Percentiles rank a stretch among this genome's conserved stretches.
These are phyloP conservation scores for Hymenoscyphus fructigenus DNA, from an alignment of 2,329 filamentous ascomycete genomes.

Conservation along the genomic window DNA sequence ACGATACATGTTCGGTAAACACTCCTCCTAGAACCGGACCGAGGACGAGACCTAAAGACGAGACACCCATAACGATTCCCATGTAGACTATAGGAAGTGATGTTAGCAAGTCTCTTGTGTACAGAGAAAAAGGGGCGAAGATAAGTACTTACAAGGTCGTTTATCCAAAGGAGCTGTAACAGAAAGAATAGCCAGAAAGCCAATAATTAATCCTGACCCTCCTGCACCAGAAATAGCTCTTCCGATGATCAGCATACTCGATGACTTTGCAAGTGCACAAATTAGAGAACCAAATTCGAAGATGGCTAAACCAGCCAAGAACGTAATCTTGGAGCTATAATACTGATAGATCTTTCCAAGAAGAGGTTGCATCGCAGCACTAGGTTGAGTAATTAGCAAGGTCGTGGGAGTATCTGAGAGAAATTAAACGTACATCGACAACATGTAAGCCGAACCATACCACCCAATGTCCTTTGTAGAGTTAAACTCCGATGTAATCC, in stretches of 20 bases:
- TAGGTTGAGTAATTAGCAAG: constrained; percentile 3
- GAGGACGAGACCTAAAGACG: constrained; percentile 10
- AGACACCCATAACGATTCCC: constrained; percentile 13
- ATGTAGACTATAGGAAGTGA: constrained; percentile 7
- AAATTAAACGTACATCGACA: constrained; percentile 28
- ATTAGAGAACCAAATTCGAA: constrained; percentile 30
- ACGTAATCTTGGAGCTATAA: constrained; percentile 20
- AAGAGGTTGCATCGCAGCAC: constrained; percentile 21
- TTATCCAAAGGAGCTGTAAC: constrained; percentile 19
- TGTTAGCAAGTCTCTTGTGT: background rate
- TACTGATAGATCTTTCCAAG: constrained; percentile 21
- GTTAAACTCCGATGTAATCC: constrained; percentile 40
- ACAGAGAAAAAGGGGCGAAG: background rate
- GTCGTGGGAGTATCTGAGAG: background rate
- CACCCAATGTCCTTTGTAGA: constrained; percentile 39
- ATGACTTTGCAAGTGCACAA: constrained; percentile 26
- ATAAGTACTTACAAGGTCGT: constrained; percentile 15
- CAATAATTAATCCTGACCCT: constrained; percentile 29
- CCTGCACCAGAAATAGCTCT: constrained; percentile 33
- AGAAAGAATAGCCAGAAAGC: constrained; percentile 30
- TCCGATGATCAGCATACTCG: constrained; percentile 28
- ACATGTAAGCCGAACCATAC: constrained; percentile 39
- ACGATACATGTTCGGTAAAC: constrained; percentile 14
- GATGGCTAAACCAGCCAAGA: constrained; percentile 22
- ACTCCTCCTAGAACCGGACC: constrained; percentile 18